phyloP scores from a whole-genome alignment of 768 basidiomycete species.

The Phaeolepiota aurea region DNA sequence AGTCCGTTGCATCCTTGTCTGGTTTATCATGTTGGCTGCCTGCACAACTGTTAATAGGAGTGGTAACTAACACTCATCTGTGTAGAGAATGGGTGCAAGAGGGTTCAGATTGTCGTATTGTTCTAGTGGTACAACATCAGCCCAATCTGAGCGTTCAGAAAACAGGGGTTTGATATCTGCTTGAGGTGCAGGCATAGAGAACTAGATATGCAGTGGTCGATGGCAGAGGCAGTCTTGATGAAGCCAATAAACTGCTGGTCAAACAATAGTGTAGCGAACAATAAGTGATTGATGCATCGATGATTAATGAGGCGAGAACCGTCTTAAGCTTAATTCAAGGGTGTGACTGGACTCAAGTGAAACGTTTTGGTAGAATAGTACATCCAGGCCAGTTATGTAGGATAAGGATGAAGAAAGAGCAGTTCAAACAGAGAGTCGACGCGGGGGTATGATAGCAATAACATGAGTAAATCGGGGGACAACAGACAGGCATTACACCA shows the following conservation, averaged over 20 bases:
- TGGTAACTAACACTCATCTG: conserved; percentile 64
- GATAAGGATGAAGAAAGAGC: no score
- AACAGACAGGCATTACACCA: conserved; percentile 9
- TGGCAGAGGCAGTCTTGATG: background rate
- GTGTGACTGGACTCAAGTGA: background rate
- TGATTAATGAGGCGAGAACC: background rate
- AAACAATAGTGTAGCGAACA: background rate
- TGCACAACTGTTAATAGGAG: background rate
- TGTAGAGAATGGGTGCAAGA: conserved; percentile 90
- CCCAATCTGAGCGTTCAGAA: conserved; percentile 65
- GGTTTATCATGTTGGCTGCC: conserved; percentile 2
- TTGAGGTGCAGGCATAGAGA: background rate
- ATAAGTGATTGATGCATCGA: no score
- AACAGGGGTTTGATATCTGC: conserved; percentile 28
- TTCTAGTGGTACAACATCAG: conserved; percentile 67
- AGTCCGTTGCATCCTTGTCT: conserved; percentile 93
- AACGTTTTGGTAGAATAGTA: conserved; percentile 5
- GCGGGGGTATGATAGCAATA: conserved; percentile 10
- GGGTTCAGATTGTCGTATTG: conserved; percentile 78
- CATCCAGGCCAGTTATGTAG: conserved; percentile 6
- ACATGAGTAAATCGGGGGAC: conserved; percentile 7
- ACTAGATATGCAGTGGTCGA: background rate
- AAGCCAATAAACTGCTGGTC: background rate
- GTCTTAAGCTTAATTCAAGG: background rate
- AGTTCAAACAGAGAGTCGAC: background rate